Percentiles rank a stretch among this genome's conserved stretches.
phyloP scores from a whole-genome alignment of 768 basidiomycete species.

The Kwoniella dejecticola region DNA sequence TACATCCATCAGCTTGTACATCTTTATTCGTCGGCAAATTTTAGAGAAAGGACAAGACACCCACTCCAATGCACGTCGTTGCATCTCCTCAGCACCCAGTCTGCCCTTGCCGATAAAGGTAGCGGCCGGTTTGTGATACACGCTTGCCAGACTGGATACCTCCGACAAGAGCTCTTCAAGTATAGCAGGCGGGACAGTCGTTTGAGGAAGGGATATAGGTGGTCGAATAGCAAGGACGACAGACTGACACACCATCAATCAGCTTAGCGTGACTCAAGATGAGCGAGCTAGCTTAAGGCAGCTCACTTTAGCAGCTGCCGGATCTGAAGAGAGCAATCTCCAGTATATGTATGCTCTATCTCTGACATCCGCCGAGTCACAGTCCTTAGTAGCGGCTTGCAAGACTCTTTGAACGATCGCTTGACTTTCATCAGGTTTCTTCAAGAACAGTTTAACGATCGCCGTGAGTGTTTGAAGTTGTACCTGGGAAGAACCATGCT shows the following conservation, averaged over 20 bases:
- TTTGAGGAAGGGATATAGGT: conserved; percentile 88
- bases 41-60: conserved; percentile 12
- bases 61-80: conserved; percentile 48
- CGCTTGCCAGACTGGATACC: conserved; percentile 84
- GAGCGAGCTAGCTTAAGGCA: conserved; percentile 23
- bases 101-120: conserved; percentile 93
- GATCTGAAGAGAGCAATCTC: conserved; percentile 90
- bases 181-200: conserved; percentile 81
- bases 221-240: conserved; percentile 91
- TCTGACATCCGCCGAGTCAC: conserved; percentile 93
- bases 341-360: conserved; percentile 98
- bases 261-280: background rate
- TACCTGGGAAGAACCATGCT: conserved; percentile 58
- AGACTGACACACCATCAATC: conserved; percentile 57
- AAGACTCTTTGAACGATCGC: conserved; percentile 87
- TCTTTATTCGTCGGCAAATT: background rate
- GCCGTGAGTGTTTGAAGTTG: conserved; percentile 72
- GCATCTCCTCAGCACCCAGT: conserved; percentile 60
- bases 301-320: conserved; percentile 86
- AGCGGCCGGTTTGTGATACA: conserved; percentile 95
- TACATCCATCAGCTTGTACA: background rate
- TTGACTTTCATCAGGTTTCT: conserved; percentile 90
- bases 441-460: conserved; percentile 93
- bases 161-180: conserved; percentile 90
- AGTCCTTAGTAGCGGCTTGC: conserved; percentile 93